These are phyloP conservation scores for Venturia oleaginea DNA, from an alignment of 2,329 filamentous ascomycete genomes.

Conservation along the genomic window DNA sequence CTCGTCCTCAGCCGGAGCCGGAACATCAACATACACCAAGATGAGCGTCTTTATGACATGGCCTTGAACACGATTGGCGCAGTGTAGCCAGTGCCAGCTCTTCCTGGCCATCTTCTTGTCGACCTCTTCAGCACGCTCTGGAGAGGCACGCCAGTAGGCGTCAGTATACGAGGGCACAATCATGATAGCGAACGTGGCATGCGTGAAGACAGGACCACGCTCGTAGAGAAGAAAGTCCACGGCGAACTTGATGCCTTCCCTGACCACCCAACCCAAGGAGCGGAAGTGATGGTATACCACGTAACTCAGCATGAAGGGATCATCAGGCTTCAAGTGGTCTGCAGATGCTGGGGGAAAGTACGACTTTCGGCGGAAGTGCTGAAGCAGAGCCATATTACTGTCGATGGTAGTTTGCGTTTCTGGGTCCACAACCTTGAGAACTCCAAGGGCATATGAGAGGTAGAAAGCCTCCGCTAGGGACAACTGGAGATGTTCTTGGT, in stretches of 20 bases:
- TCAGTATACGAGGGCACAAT: slow-evolving; percentile 76
- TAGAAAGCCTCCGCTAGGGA: slow-evolving; percentile 90
- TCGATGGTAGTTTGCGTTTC: slow-evolving; percentile 34
- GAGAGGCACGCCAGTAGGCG: slow-evolving; percentile 53
- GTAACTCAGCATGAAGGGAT: slow-evolving; percentile 74
- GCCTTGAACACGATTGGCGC: slow-evolving; percentile 78
- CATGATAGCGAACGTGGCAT: slow-evolving; percentile 85
- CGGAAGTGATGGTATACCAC: slow-evolving; percentile 93
- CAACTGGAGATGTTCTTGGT: slow-evolving; percentile 82
- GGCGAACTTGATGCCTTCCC: slow-evolving; percentile 87
- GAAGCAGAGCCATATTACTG: slow-evolving; percentile 39
- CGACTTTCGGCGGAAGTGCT: slow-evolving; percentile 58
- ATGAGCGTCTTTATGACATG: slow-evolving; percentile 88
- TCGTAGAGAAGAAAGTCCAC: slow-evolving; percentile 93
- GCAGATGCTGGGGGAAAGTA: slow-evolving; percentile 51
- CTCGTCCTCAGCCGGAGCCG: slow-evolving; percentile 49
- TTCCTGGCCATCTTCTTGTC: slow-evolving; percentile 5
- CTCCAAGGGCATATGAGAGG: slow-evolving; percentile 70
- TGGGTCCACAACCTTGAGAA: slow-evolving; percentile 44
- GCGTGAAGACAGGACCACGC: slow-evolving; percentile 84
- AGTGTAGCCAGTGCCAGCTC: slow-evolving; percentile 81
- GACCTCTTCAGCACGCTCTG: slow-evolving; percentile 37
- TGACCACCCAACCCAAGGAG: slow-evolving; percentile 87
- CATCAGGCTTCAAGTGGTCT: slow-evolving; percentile 16
- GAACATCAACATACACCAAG: slow-evolving; percentile 84